A percentile compares a stretch with the other conserved stretches of the same genome.
Conservation (phyloP, 2,329 filamentous ascomycete species). For the Dothistroma septosporum region DNA sequence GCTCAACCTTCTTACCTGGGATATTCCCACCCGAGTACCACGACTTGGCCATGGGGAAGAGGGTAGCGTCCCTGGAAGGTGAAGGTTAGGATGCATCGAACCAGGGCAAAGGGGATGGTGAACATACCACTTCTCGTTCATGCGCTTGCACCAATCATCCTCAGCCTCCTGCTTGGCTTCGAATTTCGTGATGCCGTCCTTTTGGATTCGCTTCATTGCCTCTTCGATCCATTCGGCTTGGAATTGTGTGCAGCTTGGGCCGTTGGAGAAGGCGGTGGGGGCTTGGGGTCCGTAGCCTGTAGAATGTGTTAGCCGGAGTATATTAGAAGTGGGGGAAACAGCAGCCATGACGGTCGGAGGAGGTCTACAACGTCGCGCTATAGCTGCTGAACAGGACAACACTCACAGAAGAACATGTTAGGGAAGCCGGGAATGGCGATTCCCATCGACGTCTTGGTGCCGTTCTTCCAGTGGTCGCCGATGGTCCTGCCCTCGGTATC, state of each 20-base stretch:
- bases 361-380: no score
- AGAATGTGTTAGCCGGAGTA: no score
- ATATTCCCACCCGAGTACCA: slow-evolving; percentile 42
- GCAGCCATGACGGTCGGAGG: no score
- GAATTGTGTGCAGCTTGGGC: slow-evolving; percentile 42
- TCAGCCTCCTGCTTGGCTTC: slow-evolving; percentile 40
- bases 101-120: slow-evolving; percentile 18
- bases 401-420: slow-evolving; percentile 29
- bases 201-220: slow-evolving; percentile 38
- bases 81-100: slow-evolving; percentile 17
- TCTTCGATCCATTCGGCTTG: slow-evolving; percentile 44
- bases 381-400: no score
- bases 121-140: slow-evolving; percentile 13
- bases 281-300: slow-evolving; percentile 44
- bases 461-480: slow-evolving; percentile 42
- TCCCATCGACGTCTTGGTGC: slow-evolving; percentile 42
- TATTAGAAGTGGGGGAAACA: no score
- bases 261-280: slow-evolving; percentile 46
- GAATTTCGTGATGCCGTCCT: slow-evolving; percentile 38
- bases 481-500: slow-evolving; percentile 37
- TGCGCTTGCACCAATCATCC: slow-evolving; percentile 38
- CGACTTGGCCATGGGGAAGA: slow-evolving; percentile 32
- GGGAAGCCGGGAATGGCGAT: slow-evolving; percentile 32
- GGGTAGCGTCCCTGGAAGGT: slow-evolving; percentile 34
- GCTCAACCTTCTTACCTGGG: slow-evolving; percentile 45